Evolutionary conservation across 495 filamentous ascomycete genomes (phyloP), one percentile per base, ranked within the genome.

Genomic region (Hyaloscypha bicolor): DNA sequence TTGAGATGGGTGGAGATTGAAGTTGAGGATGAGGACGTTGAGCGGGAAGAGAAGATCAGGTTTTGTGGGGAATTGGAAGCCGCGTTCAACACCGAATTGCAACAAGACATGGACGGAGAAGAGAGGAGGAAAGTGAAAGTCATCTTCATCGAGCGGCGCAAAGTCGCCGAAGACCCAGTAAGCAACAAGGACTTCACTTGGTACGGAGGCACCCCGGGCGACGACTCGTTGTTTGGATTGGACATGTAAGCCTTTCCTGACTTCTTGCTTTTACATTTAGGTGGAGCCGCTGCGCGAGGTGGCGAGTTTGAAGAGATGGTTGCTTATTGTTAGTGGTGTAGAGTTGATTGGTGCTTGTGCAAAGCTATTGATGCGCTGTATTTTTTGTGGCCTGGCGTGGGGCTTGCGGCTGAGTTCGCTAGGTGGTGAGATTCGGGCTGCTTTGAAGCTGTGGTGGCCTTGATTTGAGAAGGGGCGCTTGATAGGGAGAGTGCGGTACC

Each of bases 151-250:
- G n/a, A 42, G 11, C 16, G 71, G 66, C n/a, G 73, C 48, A 57
- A 76, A 73, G n/a, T 73, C 37, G 51, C 75, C 71, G 21, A 60
- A 19, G 31, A 65, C 11, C 19, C 30, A n/a, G 53, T 48, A 21
- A 52, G 39, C 16, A 63, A 79, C 68, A 60, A 67, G 66, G 56
- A 60, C 16, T 33, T 75, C 53, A 61, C 71, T 45, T 29, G 72
- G 76, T 48, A 76, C 70, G 25, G 72, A 69, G 33, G 68, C 63
- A 45, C 71, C 69, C 2, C 78, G 70, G 21, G 75, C 68, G 9
- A 72, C 75, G 68, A 77, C 16, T 45, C 39, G 37, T 12, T 37
- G 16, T 66, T 39, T 35, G 53, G 62, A 37, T 22, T 42, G 12
- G 58, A 35, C 33, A 60, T 60, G 58, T 56, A 56, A 56, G 53